Evolutionary conservation across 208 protist genomes (phyloP).

Genomic region (Herpetomonas tarakana): DNA sequence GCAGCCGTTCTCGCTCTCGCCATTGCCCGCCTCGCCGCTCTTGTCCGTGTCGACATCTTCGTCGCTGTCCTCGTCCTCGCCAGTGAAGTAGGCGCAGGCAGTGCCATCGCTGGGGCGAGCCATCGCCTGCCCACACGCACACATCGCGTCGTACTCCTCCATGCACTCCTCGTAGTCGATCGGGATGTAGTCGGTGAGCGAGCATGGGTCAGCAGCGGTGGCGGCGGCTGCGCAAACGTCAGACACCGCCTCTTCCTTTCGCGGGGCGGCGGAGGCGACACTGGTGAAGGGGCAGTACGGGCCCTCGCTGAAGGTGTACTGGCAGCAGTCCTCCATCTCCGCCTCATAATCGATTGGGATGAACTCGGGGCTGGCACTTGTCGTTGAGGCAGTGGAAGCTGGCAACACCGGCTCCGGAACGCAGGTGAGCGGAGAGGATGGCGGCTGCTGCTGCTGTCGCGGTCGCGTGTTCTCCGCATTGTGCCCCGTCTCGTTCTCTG

Average conservation of each 20-base stretch:
- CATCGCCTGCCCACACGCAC: background rate
- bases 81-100: background rate
- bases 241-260: too few relatives aligned
- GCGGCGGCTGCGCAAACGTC: background rate
- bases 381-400: background rate
- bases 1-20: background rate
- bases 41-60: background rate
- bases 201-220: background rate
- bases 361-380: slow-evolving; percentile 8
- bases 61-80: background rate
- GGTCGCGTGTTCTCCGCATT: too few relatives aligned
- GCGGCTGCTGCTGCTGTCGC: too few relatives aligned
- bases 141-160: slow-evolving; percentile 13
- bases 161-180: slow-evolving; percentile 33
- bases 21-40: background rate
- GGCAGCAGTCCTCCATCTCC: slow-evolving; percentile 56
- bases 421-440: too few relatives aligned
- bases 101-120: background rate
- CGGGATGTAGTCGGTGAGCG: slow-evolving; percentile 12
- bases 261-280: too few relatives aligned
- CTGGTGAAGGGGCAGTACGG: slow-evolving; percentile 42
- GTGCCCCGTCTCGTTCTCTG: too few relatives aligned
- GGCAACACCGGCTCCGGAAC: too few relatives aligned
- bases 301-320: slow-evolving; percentile 48
- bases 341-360: slow-evolving; percentile 52